These are phyloP conservation scores for Xylariaceae sp. DNA, from an alignment of 2,329 filamentous ascomycete genomes.

Conservation along the genomic window DNA sequence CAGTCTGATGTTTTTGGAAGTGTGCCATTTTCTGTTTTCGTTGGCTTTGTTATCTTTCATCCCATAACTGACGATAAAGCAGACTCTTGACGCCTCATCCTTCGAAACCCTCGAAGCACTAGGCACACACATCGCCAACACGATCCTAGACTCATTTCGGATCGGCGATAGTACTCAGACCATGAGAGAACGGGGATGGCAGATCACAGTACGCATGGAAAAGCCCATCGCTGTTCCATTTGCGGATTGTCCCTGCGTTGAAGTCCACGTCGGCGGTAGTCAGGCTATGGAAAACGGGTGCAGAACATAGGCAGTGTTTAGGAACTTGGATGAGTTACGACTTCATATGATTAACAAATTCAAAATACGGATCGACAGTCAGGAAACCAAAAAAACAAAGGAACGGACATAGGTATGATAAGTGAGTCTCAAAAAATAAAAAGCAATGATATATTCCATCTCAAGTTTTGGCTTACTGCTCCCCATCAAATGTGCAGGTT, in stretches of 20 bases:
- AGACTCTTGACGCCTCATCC: slow-evolving; percentile 51
- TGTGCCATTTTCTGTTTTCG: neutral
- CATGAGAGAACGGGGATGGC: slow-evolving; percentile 41
- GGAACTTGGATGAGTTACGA: no score
- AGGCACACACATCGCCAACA: slow-evolving; percentile 43
- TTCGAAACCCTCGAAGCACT: slow-evolving; percentile 62
- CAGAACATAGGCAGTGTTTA: neutral
- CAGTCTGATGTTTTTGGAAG: neutral
- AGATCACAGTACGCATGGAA: slow-evolving; percentile 57
- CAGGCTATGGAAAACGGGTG: neutral
- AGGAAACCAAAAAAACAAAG: no score
- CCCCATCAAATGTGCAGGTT: no score
- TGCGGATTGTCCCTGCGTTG: slow-evolving; percentile 65
- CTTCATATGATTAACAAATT: no score
- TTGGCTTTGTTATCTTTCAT: neutral
- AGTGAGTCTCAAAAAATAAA: no score
- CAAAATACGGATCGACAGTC: no score
- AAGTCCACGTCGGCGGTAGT: slow-evolving; percentile 41
- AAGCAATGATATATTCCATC: no score
- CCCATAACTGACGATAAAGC: neutral
- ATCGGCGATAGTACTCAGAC: slow-evolving; percentile 31
- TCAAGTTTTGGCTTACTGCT: no score
- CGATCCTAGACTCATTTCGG: slow-evolving; percentile 42
- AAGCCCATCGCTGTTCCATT: slow-evolving; percentile 70
- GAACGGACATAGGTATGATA: no score